Conservation (phyloP, 176 grass and related monocot species). For the Oryza brachyantha region DNA sequence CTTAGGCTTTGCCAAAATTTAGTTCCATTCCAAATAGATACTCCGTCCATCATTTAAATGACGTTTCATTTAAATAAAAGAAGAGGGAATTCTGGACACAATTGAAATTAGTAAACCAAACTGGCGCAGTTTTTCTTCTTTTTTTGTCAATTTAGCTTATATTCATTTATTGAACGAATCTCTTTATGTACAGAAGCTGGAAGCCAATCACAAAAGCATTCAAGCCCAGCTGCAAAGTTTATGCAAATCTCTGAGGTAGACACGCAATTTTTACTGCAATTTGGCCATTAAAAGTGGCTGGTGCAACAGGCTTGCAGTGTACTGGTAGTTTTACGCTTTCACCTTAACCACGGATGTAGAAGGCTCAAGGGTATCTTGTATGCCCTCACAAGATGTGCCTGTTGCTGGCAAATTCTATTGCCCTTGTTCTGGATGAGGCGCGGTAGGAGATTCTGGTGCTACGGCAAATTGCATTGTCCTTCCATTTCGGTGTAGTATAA, state of each 20-base stretch:
- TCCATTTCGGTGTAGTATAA: conserved; percentile 62
- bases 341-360: conserved; percentile 12
- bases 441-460: conserved; percentile 41
- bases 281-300: not conserved
- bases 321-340: not conserved
- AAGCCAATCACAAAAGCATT: conserved; percentile 17
- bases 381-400: not conserved
- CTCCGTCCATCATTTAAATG: no score
- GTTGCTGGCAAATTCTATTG: conserved; percentile 38
- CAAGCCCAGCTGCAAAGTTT: conserved; percentile 30
- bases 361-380: not conserved
- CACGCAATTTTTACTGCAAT: conserved; percentile 7
- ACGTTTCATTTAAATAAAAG: no score
- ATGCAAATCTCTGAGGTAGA: conserved; percentile 14
- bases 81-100: no score
- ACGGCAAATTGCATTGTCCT: conserved; percentile 59
- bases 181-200: conserved; percentile 46
- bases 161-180: conserved; percentile 24
- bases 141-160: not conserved
- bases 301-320: conserved; percentile 11
- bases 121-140: no score
- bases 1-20: no score
- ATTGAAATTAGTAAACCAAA: no score
- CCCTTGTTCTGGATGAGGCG: conserved; percentile 41
- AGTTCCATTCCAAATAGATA: no score